Evolutionary conservation across 164 flowering plant species (phyloP), one percentile per base, ranked within the genome.

Genomic region (Tinospora cordifolia): DNA sequence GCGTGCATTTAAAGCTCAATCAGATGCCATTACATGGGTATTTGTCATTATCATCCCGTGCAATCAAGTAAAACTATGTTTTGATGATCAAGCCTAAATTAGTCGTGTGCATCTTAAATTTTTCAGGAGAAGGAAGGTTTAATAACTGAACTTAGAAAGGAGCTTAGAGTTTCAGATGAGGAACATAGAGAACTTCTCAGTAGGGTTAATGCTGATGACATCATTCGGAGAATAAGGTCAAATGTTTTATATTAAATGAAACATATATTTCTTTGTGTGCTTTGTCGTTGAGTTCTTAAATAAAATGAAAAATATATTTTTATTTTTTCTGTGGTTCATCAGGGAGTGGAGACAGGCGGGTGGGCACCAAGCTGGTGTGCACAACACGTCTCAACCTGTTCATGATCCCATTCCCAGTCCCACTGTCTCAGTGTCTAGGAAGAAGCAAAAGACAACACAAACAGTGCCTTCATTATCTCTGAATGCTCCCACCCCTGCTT

Each of bases 21-120:
- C 99, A 17, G 96, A 95, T 84, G 91, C 96, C 69, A 82, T 95
- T 80, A 80, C 98, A 73, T 95, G 99, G 98, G 98, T 95, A 90
- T 68, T 22, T 65, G 14, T 47, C 63, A 24, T 70, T 19, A 8
- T 65, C 54, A 49, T 67, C 34, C 65, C 64, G 41, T 71, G 38
- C 26, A 46, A 26, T 65, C 19, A 63, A 36, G 57, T 72, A 63
- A 59, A 21, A 51, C 25, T 65, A 26, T 39, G 12, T 64, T 62
- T 69, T 73, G 25, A 57, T 70, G 21, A 60, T 39, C 64, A 62
- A 69, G 57, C 69, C 67, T 39, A 67, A 40, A 51, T 58, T 38
- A 41, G 25, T 66, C 64, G 41, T 67, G 46, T 76, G 72, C 54
- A 49, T 44, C 74, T 17, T 58, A 64, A 65, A 58, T 75, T 74